Base-by-base conservation (phyloP, 352 stramenopile species). In the Pythium angustatum region DNA sequence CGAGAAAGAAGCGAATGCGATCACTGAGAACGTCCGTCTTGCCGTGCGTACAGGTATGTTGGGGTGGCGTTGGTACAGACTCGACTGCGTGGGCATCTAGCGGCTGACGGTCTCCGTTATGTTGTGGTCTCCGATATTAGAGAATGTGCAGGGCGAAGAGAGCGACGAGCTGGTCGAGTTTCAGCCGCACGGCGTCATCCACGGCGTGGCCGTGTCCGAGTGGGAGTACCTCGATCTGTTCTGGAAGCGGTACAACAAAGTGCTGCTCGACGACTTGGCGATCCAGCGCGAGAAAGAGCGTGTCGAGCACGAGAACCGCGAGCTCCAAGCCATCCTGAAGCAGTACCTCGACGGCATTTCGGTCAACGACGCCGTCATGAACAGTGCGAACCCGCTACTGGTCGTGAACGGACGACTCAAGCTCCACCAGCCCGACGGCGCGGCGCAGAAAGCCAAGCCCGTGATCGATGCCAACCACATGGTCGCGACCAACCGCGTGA, bases 241-340 rank as follows among this genome's bases (percentile, higher is more conserved):
- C 75, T 97, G 93, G 85, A 94, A 97, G 68, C 93, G 95, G 14
- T 97, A 96, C 79, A 98, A 98, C 80, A 97, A 97, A 68, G 93
- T 94, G 14, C 66, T 97, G 50, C 77, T 98, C 0, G 93, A 98
- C 66, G 91, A 96, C 40, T 55, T 98, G 30, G 90, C 86, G 19
- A 87, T 98, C 27, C 76, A 96, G 65, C 89, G 83, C 11, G 92
- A 97, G 66, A 90, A 94, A 48, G 79, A 87, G 49, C 76, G 84
- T 8, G 73, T 97, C 19, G 85, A 93, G 47, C 73, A 75, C 34
- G 93, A 98, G 67, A 98, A 98, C 75, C 67, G 78, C 17, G 83
- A 98, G 58, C 76, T 98, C 7, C 87, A 97, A 72, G 80, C 79
- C 17, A 91, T 97, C 38, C 66, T 98, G 19, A 91, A 96, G 72